phyloP scores from a whole-genome alignment of 805 yeast genomes.

The Myxozyma monticola region DNA sequence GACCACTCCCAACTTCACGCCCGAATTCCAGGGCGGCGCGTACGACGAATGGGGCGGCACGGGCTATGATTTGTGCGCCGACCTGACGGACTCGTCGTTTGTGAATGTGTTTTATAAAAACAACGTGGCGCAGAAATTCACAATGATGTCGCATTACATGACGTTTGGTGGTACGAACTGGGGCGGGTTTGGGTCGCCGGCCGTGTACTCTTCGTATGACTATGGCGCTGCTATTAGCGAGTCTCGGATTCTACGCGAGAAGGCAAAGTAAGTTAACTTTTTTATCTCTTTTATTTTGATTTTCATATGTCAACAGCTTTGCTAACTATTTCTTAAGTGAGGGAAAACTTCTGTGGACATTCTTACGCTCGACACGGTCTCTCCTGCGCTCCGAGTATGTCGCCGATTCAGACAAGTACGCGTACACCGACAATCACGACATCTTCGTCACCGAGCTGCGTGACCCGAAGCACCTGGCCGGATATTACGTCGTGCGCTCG shows the following conservation, averaged over 20 bases:
- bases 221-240: slow-evolving; percentile 22
- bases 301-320: not conserved
- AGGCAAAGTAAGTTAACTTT: no score
- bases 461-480: slow-evolving; percentile 7
- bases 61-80: slow-evolving; percentile 19
- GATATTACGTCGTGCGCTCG: slow-evolving; percentile 19
- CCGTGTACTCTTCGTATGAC: slow-evolving; percentile 21
- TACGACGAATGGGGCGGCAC: slow-evolving; percentile 23
- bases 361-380: slow-evolving; percentile 8
- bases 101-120: slow-evolving; percentile 15
- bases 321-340: no score
- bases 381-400: slow-evolving; percentile 12
- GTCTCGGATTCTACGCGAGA: slow-evolving; percentile 13
- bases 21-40: slow-evolving; percentile 23
- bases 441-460: slow-evolving; percentile 25
- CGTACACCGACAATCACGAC: slow-evolving; percentile 15
- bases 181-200: slow-evolving; percentile 23
- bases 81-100: slow-evolving; percentile 8
- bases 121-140: slow-evolving; percentile 19
- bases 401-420: slow-evolving; percentile 7
- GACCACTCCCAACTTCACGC: slow-evolving; percentile 8
- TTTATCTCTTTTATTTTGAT: no score
- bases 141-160: slow-evolving; percentile 21
- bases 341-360: slow-evolving; percentile 20
- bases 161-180: slow-evolving; percentile 24